phyloP scores from a whole-genome alignment of 805 yeast species.

The Ogataea methylovora region DNA sequence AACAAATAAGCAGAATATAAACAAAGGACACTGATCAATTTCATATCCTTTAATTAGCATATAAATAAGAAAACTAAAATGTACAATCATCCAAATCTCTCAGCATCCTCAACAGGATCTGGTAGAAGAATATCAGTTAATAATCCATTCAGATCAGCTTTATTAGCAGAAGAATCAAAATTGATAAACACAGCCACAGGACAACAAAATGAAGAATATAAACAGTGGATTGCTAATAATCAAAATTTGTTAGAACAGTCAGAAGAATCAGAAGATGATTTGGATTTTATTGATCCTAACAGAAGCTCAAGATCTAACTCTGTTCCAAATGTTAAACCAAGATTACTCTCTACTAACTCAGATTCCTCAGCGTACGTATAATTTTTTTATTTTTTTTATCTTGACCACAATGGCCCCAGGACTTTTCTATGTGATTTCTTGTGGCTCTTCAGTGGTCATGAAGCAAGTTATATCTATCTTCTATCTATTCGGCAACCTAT shows the following conservation, averaged over 20 bases:
- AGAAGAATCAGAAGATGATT: conserved; percentile 30
- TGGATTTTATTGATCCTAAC: conserved; percentile 17
- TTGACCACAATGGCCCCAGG: too few relatives aligned
- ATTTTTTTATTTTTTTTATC: conserved; percentile 1
- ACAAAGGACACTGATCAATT: too few relatives aligned
- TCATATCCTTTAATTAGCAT: too few relatives aligned
- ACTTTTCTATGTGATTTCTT: too few relatives aligned
- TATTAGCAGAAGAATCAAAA: conserved; percentile 24
- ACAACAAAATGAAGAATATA: conserved; percentile 32
- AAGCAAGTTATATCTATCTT: too few relatives aligned
- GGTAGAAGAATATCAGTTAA: conserved; percentile 48
- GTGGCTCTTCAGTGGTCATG: too few relatives aligned
- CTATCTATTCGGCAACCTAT: too few relatives aligned
- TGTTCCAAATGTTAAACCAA: conserved; percentile 6
- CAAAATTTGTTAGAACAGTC: conserved; percentile 21
- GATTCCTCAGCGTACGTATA: conserved; percentile 17
- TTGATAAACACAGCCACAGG: conserved; percentile 5
- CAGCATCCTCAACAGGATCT: conserved; percentile 29
- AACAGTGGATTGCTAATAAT: conserved; percentile 48
- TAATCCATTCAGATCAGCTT: conserved; percentile 62
- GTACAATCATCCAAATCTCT: conserved; percentile 25
- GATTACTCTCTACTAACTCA: conserved; percentile 10
- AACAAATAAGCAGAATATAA: too few relatives aligned
- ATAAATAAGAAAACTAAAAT: too few relatives aligned
- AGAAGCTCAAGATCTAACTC: conserved; percentile 3